Evolutionary conservation across 106 monocot genomes (phyloP).

Genomic region (Dactylorhiza incarnata): DNA sequence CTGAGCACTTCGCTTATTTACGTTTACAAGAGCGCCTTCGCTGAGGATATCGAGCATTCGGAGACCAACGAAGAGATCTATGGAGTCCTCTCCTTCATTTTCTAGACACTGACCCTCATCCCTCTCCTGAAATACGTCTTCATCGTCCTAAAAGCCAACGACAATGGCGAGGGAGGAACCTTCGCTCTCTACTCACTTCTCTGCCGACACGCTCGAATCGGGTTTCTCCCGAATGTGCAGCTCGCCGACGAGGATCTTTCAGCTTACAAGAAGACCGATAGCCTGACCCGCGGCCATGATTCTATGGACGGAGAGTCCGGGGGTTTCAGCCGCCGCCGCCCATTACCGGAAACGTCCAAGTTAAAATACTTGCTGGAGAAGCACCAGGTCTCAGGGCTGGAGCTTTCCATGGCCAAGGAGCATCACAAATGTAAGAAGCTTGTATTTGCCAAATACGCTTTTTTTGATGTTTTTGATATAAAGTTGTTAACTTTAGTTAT

Average conservation of each 20-base stretch:
- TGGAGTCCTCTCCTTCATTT: conserved; percentile 85
- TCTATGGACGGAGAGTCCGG: conserved; percentile 1
- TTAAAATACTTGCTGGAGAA: conserved; percentile 55
- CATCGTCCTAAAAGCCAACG: conserved; percentile 73
- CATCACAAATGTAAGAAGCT: conserved; percentile 96
- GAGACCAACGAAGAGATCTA: conserved; percentile 85
- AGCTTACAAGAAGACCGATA: conserved; percentile 40
- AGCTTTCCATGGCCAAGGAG: conserved; percentile 82
- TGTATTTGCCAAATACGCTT: too few species aligned
- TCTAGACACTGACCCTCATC: conserved; percentile 83
- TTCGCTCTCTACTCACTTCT: conserved; percentile 88
- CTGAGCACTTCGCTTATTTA: conserved; percentile 85
- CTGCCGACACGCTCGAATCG: conserved; percentile 62
- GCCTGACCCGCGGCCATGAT: neutral
- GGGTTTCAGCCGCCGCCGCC: neutral
- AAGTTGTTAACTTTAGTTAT: neutral
- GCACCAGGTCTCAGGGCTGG: conserved; percentile 77
- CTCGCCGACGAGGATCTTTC: conserved; percentile 64
- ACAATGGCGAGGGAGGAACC: conserved; percentile 91
- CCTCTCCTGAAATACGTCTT: conserved; percentile 88
- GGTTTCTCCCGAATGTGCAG: conserved; percentile 57
- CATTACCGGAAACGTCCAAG: neutral
- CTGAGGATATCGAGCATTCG: conserved; percentile 78
- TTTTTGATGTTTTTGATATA: neutral
- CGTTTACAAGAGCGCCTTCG: conserved; percentile 81